Percentiles rank a stretch among this genome's conserved stretches.
These are phyloP conservation scores for Trypanosoma caninum DNA, from an alignment of 208 protist genomes.

Conservation along the genomic window DNA sequence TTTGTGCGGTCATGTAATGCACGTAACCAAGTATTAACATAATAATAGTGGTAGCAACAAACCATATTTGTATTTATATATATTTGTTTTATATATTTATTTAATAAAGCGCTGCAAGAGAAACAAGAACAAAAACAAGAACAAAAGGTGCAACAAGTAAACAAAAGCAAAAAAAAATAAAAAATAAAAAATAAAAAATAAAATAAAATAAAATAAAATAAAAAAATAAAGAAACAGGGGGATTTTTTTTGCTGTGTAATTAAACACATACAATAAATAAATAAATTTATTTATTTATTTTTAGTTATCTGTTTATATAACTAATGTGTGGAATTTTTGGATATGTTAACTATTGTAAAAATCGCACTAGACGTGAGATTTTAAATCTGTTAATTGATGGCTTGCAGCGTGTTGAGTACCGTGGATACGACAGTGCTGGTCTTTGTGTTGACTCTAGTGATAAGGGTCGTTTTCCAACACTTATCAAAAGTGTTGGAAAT, in stretches of 20 bases:
- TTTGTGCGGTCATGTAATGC: no score
- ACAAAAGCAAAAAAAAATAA: not conserved
- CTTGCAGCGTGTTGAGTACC: slow-evolving; percentile 92
- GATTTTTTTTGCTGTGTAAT: not conserved
- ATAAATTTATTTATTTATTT: no score
- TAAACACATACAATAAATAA: not conserved
- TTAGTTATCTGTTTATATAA: no score
- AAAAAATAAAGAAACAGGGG: not conserved
- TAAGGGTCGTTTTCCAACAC: slow-evolving; percentile 10
- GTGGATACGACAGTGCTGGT: slow-evolving; percentile 96
- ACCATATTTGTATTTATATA: no score
- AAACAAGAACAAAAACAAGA: not conserved
- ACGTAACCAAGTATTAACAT: no score
- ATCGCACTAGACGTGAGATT: slow-evolving; percentile 45
- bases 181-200: not conserved
- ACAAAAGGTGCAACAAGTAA: not conserved
- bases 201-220: not conserved
- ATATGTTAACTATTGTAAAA: slow-evolving; percentile 55
- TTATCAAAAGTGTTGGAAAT: slow-evolving; percentile 85
- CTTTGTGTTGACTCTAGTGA: slow-evolving; percentile 54
- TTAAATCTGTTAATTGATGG: slow-evolving; percentile 74
- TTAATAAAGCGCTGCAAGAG: not conserved
- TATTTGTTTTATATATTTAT: no score
- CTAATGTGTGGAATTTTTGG: slow-evolving; percentile 91
- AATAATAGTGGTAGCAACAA: no score